Conservation (phyloP, 306 rosid species). For the Vigna hirtella region DNA sequence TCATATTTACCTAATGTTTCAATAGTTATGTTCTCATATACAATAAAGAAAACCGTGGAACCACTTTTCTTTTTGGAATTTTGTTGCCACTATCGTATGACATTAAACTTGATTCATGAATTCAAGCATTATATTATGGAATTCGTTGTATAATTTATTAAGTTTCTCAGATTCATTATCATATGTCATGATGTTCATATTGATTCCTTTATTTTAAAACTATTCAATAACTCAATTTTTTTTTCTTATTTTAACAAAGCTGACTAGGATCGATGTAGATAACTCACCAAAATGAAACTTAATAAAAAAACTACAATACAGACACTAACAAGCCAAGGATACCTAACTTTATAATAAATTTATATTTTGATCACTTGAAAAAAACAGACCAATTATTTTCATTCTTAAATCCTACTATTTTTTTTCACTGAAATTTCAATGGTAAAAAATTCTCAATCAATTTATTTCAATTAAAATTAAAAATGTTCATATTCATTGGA, state of each 20-base stretch:
- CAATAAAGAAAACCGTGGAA: background rate
- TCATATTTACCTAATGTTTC: no score
- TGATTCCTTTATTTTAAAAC: background rate
- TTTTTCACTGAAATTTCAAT: background rate
- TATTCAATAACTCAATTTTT: background rate
- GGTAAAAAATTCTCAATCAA: background rate
- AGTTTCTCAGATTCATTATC: background rate
- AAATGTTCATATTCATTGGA: background rate
- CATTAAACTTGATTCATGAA: background rate
- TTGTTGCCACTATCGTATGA: background rate
- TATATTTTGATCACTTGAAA: background rate
- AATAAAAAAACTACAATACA: background rate
- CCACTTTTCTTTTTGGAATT: background rate
- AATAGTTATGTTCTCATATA: background rate
- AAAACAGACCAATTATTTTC: background rate
- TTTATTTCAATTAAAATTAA: background rate
- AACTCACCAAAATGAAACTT: background rate
- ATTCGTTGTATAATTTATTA: background rate
- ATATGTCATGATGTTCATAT: background rate
- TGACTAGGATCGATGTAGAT: background rate
- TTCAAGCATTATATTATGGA: background rate
- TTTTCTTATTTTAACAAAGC: background rate
- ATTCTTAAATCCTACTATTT: background rate
- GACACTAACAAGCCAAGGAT: background rate
- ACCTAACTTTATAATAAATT: background rate